Evolutionary conservation across 768 basidiomycete genomes (phyloP).

Genomic region (Boletus pseudo-olivaceus): DNA sequence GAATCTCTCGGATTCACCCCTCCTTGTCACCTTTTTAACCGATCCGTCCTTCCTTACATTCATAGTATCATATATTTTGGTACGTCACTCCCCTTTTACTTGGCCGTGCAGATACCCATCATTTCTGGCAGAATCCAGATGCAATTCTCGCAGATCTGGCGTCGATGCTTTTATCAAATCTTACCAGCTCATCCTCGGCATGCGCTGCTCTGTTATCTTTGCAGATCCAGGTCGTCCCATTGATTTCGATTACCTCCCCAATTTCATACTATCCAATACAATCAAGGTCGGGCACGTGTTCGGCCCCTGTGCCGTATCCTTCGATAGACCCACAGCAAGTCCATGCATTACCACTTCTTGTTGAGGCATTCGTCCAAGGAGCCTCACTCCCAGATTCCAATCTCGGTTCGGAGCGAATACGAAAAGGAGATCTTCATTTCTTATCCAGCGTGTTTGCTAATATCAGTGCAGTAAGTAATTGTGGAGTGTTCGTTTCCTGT

Average conservation of each 20-base stretch:
- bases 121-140: slow-evolving; percentile 66
- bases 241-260: slow-evolving; percentile 37
- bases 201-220: slow-evolving; percentile 63
- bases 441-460: slow-evolving; percentile 94
- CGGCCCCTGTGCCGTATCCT: slow-evolving; percentile 71
- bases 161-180: slow-evolving; percentile 96
- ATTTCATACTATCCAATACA: slow-evolving; percentile 67
- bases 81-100: slow-evolving; percentile 38
- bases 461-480: slow-evolving; percentile 62
- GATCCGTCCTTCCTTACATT: slow-evolving; percentile 76
- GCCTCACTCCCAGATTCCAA: slow-evolving; percentile 48
- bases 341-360: slow-evolving; percentile 71
- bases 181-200: slow-evolving; percentile 70
- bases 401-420: slow-evolving; percentile 45
- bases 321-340: slow-evolving; percentile 48
- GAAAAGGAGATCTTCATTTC: slow-evolving; percentile 86
- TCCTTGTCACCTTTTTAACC: slow-evolving; percentile 61
- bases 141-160: slow-evolving; percentile 91
- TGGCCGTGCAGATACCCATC: slow-evolving; percentile 6
- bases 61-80: slow-evolving; percentile 85
- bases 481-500: not conserved
- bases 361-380: slow-evolving; percentile 85
- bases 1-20: slow-evolving; percentile 84
- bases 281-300: slow-evolving; percentile 77
- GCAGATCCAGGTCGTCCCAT: slow-evolving; percentile 59